Conservation (phyloP, 1,284 basidiomycete genomes). For the Irpex sp. region DNA sequence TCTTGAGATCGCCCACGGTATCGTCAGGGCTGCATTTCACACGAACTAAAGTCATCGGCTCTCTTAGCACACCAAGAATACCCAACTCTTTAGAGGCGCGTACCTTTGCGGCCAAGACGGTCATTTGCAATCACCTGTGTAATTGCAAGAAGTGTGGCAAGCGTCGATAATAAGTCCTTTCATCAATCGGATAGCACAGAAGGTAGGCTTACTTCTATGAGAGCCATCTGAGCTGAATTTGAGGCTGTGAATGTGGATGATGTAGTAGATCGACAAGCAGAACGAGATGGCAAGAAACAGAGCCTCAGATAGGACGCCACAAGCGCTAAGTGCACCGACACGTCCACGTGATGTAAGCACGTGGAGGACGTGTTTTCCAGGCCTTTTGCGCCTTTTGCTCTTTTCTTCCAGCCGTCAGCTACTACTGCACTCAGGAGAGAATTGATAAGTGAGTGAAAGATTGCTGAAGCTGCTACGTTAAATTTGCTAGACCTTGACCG, state of each 20-base stretch:
- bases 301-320: neutral
- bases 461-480: no score
- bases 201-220: conserved; percentile 33
- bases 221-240: conserved; percentile 36
- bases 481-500: no score
- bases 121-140: conserved; percentile 92
- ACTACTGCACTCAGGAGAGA: no score
- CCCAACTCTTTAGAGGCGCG: neutral
- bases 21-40: conserved; percentile 94
- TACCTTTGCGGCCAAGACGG: conserved; percentile 94
- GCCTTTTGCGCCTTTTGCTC: no score
- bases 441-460: no score
- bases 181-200: neutral
- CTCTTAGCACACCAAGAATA: neutral
- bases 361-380: neutral
- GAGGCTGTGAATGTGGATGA: neutral
- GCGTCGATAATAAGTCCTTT: neutral
- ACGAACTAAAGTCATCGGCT: conserved; percentile 56
- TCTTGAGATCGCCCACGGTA: conserved; percentile 96
- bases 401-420: no score
- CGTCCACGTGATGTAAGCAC: neutral
- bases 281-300: neutral
- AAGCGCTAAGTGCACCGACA: neutral
- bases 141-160: neutral
- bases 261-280: conserved; percentile 1